Evolutionary conservation across 2,329 filamentous ascomycete species (phyloP).

Genomic region (Akanthomyces lecanii): DNA sequence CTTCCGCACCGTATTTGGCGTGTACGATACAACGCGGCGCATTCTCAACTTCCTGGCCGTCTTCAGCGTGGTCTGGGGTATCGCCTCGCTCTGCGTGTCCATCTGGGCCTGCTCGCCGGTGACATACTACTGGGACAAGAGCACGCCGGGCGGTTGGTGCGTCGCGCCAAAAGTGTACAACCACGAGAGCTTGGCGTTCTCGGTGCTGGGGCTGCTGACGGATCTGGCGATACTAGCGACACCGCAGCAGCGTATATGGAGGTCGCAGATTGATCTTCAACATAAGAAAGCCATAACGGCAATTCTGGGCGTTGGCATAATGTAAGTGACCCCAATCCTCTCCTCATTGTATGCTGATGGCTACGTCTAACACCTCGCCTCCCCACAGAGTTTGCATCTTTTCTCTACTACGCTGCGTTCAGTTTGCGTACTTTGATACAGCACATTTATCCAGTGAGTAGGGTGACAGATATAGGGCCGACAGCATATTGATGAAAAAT

Average conservation of each 20-base stretch:
- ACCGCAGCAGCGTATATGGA: slow-evolving; percentile 7
- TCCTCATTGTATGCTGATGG: no score
- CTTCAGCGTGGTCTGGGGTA: slow-evolving; percentile 15
- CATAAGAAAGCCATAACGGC: slow-evolving; percentile 13
- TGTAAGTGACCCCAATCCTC: not conserved
- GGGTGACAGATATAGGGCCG: no score
- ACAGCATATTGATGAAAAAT: no score
- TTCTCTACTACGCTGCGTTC: slow-evolving; percentile 11
- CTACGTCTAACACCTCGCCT: no score
- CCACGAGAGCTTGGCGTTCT: slow-evolving; percentile 13
- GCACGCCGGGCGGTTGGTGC: slow-evolving; percentile 12
- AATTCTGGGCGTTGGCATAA: slow-evolving; percentile 8
- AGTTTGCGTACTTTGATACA: slow-evolving; percentile 17
- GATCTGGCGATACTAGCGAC: slow-evolving; percentile 13
- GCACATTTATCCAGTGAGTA: slow-evolving; percentile 14
- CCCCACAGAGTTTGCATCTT: slow-evolving; percentile 11
- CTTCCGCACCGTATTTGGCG: slow-evolving; percentile 16
- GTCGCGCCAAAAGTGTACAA: slow-evolving; percentile 5
- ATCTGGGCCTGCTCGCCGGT: slow-evolving; percentile 16
- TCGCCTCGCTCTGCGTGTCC: slow-evolving; percentile 15
- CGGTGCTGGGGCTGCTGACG: slow-evolving; percentile 3
- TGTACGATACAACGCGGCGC: not conserved
- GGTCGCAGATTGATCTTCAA: slow-evolving; percentile 4
- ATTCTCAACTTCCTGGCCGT: slow-evolving; percentile 14
- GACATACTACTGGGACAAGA: slow-evolving; percentile 19